Percentiles rank a stretch among this genome's conserved stretches.
These are phyloP conservation scores for Escovopsis weberi DNA, from an alignment of 2,329 filamentous ascomycete species.

Conservation along the genomic window DNA sequence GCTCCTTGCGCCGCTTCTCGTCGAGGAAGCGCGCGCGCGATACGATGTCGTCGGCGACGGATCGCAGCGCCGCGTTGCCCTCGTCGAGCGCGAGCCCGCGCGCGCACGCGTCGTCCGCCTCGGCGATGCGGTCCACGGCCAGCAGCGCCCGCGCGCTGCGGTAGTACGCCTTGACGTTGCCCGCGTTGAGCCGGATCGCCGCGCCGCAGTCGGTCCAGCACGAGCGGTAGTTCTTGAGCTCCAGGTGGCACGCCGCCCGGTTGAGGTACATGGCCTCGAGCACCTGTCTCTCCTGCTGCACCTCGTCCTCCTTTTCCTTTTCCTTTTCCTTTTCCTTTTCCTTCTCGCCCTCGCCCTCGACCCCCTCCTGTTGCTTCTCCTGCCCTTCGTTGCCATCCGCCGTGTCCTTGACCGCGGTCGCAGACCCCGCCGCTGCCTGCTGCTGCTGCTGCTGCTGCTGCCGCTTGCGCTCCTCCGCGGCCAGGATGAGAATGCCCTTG, in stretches of 20 bases:
- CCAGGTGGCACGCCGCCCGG: constrained; percentile 77
- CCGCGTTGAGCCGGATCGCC: constrained; percentile 62
- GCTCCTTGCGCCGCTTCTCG: constrained; percentile 39
- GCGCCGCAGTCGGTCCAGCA: constrained; percentile 74
- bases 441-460: too few species aligned
- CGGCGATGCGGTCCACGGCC: constrained; percentile 59
- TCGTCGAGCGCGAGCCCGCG: constrained; percentile 61
- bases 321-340: too few species aligned
- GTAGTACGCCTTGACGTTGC: constrained; percentile 84
- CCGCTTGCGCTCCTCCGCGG: constrained; percentile 44
- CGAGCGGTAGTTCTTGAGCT: constrained; percentile 75
- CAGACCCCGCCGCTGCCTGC: too few species aligned
- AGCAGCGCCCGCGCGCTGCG: constrained; percentile 67
- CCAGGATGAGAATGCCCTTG: constrained; percentile 65
- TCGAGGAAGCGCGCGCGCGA: constrained; percentile 40
- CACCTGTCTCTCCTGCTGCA: constrained; percentile 43
- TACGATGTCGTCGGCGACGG: constrained; percentile 48
- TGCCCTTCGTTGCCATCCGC: too few species aligned
- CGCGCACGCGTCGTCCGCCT: constrained; percentile 67
- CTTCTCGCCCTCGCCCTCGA: too few species aligned
- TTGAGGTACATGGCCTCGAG: constrained; percentile 74
- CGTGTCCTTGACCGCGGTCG: too few species aligned
- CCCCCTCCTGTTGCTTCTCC: too few species aligned
- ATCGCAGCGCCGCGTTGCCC: constrained; percentile 50
- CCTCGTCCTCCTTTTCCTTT: constrained; percentile 34